phyloP scores from a whole-genome alignment of 805 yeast genomes.

The Ogataea ganodermae region DNA sequence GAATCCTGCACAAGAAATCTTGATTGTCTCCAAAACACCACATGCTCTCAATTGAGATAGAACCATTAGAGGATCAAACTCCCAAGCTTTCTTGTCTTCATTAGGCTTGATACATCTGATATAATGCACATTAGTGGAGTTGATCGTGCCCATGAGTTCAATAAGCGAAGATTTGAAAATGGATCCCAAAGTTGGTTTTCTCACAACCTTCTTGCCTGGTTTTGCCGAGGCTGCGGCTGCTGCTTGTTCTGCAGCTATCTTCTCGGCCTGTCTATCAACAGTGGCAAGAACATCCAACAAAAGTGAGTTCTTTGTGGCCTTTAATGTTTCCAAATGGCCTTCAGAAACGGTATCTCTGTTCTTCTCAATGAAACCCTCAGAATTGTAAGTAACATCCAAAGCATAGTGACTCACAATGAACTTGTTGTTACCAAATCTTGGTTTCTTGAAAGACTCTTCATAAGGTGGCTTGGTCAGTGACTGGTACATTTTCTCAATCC shows the following conservation, averaged over 20 bases:
- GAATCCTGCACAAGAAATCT: conserved; percentile 97
- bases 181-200: conserved; percentile 92
- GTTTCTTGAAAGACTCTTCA: conserved; percentile 79
- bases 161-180: conserved; percentile 90
- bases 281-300: conserved; percentile 64
- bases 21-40: conserved; percentile 96
- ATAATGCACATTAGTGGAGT: conserved; percentile 94
- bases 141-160: conserved; percentile 89
- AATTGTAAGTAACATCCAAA: conserved; percentile 86
- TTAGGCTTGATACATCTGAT: conserved; percentile 97
- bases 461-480: conserved; percentile 79
- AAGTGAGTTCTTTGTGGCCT: conserved; percentile 65
- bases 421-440: conserved; percentile 89
- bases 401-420: conserved; percentile 94
- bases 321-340: conserved; percentile 86
- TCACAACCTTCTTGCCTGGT: conserved; percentile 44
- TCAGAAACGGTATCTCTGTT: conserved; percentile 97
- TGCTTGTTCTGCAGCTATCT: conserved; percentile 35
- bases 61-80: conserved; percentile 93
- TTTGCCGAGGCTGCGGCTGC: conserved; percentile 35
- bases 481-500: conserved; percentile 88
- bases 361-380: conserved; percentile 94
- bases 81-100: conserved; percentile 93
- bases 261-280: conserved; percentile 59
- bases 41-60: conserved; percentile 94